Evolutionary conservation across 2,329 filamentous ascomycete species (phyloP), one percentile per base, ranked within the genome.

Genomic region (Penicillium sclerotigenum): DNA sequence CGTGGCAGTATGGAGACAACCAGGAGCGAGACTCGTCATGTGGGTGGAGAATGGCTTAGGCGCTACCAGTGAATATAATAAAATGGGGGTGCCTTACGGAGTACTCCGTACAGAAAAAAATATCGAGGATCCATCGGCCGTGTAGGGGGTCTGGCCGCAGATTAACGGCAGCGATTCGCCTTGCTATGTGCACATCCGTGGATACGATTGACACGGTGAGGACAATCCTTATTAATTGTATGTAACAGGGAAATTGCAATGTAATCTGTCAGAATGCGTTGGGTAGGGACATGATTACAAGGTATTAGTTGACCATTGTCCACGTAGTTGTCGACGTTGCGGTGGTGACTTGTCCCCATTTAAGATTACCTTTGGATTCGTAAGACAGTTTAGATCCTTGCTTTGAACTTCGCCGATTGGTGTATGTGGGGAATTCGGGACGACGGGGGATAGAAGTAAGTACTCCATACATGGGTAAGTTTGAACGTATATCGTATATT

Each of bases 321-420:
- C 38, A 50, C 38, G 46, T 52, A 34, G 20, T 46, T 33, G 9
- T 33, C 16, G 11, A 13, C 18, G 11, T 24, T 22, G 16, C 26
- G 41, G 50, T 40, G 33, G 26, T 55, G 53, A 52, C 34, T 22
- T 55, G 53, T 46, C 26, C 14, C 20, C 22, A 22, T 52, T 33
- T 51, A 22, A 52, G 40, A 52, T 55, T 55, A 41, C 29, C 37
- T 34, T 52, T 43, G 48, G 43, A 49, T 50, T 48, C 60, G 60
- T 62, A 59, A 62, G 56, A 49, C 22, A 46, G 50, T 37, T 43
- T 26, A 40, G 38, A 47, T 45, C 50, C 48, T 51, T 34, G 45
- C 52, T 45, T 41, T 26, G 43, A 28, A 29, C 22, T 56, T 34
- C 52, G 43, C 58, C 60, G 60, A 62, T 62, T 62, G 59, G 59